A percentile compares a stretch with the other conserved stretches of the same genome.
phyloP scores from a whole-genome alignment of 2,329 filamentous ascomycete species.

The Elsinoe necatrix region DNA sequence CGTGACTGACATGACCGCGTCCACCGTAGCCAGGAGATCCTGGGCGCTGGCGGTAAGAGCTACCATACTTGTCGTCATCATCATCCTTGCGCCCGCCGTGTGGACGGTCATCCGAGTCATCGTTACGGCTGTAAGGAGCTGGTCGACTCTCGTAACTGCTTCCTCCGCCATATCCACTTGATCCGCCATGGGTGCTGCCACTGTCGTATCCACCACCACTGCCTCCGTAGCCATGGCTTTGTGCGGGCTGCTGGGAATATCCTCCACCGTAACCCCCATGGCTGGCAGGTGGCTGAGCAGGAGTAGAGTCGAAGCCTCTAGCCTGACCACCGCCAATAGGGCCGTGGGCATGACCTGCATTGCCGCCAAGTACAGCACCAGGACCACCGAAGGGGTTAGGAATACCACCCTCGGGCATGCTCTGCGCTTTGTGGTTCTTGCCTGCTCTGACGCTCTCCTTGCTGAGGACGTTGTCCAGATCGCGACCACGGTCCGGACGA shows the following conservation, averaged over 20 bases:
- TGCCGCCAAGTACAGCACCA: slow-evolving; percentile 6
- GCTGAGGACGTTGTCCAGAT: slow-evolving; percentile 66
- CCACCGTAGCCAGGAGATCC: slow-evolving; percentile 4
- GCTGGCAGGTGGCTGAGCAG: not conserved
- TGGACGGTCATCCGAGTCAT: not conserved
- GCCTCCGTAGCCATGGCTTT: not conserved
- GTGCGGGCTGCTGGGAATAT: not conserved
- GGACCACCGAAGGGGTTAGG: slow-evolving; percentile 12
- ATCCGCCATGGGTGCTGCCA: not conserved
- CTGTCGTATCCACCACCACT: slow-evolving; percentile 8
- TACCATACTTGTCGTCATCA: slow-evolving; percentile 7
- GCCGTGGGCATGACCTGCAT: slow-evolving; percentile 1
- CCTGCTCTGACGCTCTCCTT: slow-evolving; percentile 76
- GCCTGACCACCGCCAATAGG: slow-evolving; percentile 5
- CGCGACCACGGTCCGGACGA: slow-evolving; percentile 54
- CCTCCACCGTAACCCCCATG: not conserved
- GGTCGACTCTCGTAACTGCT: slow-evolving; percentile 1
- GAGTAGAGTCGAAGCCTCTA: slow-evolving; percentile 1
- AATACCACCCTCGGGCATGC: slow-evolving; percentile 17
- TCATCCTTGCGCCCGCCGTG: slow-evolving; percentile 3
- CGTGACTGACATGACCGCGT: slow-evolving; percentile 2
- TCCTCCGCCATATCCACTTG: not conserved
- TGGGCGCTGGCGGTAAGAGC: not conserved
- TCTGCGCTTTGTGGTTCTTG: slow-evolving; percentile 58
- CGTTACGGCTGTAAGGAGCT: not conserved